Evolutionary conservation across 257 asterid genomes (phyloP).

Genomic region (Solanum ossicruentum): DNA sequence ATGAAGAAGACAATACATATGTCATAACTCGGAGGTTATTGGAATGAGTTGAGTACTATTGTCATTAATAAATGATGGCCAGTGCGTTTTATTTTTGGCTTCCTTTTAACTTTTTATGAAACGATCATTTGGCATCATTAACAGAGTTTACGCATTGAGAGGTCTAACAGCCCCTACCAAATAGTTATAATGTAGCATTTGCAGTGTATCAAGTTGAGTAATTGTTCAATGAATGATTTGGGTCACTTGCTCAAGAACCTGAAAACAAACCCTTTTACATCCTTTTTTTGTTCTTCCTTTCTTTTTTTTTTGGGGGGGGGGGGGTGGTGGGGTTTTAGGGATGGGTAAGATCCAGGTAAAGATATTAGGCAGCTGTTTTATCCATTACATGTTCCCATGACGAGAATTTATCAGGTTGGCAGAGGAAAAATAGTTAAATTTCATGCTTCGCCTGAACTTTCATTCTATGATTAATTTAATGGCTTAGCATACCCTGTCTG

Average conservation of each 20-base stretch:
- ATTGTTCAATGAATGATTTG: background rate
- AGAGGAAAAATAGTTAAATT: background rate
- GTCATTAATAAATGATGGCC: background rate
- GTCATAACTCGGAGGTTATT: background rate
- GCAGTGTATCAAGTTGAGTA: background rate
- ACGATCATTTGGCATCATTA: background rate
- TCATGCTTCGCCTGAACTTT: background rate
- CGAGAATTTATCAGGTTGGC: background rate
- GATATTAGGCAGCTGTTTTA: background rate
- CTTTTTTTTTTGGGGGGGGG: background rate
- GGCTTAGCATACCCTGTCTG: background rate
- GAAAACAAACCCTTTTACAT: background rate
- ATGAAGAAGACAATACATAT: background rate
- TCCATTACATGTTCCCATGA: background rate
- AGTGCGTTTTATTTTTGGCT: background rate
- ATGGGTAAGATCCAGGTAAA: background rate
- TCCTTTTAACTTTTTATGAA: background rate
- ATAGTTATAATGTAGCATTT: background rate
- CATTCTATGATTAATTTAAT: background rate
- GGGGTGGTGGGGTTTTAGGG: background rate
- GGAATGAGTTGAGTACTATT: background rate
- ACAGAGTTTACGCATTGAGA: background rate
- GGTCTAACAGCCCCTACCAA: background rate
- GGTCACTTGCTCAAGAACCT: background rate
- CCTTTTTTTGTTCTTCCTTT: background rate